phyloP scores from a whole-genome alignment of 1,139 yeast species.

The Pichia sp. region DNA sequence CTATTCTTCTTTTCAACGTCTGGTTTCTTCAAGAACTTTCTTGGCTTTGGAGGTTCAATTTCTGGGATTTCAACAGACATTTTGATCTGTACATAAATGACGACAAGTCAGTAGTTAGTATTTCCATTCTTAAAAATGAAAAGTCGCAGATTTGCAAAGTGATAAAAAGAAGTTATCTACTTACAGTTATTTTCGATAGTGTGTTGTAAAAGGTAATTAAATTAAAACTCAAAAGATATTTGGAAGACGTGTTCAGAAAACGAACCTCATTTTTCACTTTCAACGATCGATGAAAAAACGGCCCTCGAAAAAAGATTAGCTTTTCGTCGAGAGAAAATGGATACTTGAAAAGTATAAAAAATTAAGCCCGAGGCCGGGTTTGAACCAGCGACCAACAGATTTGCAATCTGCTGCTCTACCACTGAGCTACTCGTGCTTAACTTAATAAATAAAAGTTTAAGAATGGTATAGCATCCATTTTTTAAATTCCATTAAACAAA shows the following conservation, averaged over 20 bases:
- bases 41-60: constrained; percentile 22
- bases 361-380: constrained; percentile 68
- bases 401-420: constrained; percentile 93
- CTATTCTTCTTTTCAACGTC: constrained; percentile 59
- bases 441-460: no score
- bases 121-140: background rate
- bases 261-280: no score
- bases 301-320: no score
- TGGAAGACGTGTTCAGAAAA: no score
- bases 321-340: no score
- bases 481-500: no score
- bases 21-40: constrained; percentile 65
- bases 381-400: constrained; percentile 87
- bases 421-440: constrained; percentile 53
- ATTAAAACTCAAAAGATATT: no score
- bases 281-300: no score
- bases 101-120: background rate
- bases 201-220: no score
- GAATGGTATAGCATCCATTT: no score
- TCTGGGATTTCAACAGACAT: constrained; percentile 13
- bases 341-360: constrained; percentile 12
- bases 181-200: no score
- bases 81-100: background rate
- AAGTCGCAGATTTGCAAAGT: background rate
- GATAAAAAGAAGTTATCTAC: no score